Evolutionary conservation across 306 rosid species (phyloP).

Genomic region (Hylodesmum podocarpum): DNA sequence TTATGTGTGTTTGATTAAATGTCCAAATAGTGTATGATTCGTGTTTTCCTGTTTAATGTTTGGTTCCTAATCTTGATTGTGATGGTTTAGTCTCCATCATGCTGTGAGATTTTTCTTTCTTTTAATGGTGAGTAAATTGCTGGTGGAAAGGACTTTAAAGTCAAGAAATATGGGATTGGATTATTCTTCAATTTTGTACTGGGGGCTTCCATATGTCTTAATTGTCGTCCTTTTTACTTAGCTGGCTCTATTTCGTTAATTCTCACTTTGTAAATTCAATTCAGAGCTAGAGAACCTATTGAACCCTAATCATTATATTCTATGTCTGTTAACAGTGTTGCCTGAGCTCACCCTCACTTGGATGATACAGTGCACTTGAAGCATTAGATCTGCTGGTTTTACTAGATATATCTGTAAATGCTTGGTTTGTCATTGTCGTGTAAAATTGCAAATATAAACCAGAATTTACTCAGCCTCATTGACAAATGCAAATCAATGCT

Average conservation of each 20-base stretch:
- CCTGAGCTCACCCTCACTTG: slow-evolving; percentile 16
- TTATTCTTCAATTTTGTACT: slow-evolving; percentile 8
- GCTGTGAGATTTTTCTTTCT: background rate
- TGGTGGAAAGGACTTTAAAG: slow-evolving; percentile 25
- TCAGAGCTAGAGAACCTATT: background rate
- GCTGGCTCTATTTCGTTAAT: background rate
- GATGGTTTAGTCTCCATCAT: background rate
- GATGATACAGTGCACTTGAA: slow-evolving; percentile 14
- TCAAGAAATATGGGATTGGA: background rate
- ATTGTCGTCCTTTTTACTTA: background rate
- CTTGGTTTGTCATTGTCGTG: slow-evolving; percentile 30
- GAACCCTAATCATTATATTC: background rate
- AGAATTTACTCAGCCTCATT: slow-evolving; percentile 38
- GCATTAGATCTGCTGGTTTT: slow-evolving; percentile 1
- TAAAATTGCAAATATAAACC: slow-evolving; percentile 31
- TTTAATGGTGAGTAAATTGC: background rate
- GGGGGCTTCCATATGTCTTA: background rate
- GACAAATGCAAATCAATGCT: slow-evolving; percentile 61
- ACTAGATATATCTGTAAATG: slow-evolving; percentile 35
- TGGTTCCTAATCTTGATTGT: background rate
- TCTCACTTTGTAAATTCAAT: background rate
- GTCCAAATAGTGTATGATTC: background rate
- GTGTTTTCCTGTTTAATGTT: background rate
- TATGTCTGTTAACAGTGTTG: slow-evolving; percentile 13
- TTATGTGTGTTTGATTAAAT: background rate